Evolutionary conservation across 176 grass and related monocot genomes (phyloP), one percentile per base, ranked within the genome.

Genomic region (Carex parvula): DNA sequence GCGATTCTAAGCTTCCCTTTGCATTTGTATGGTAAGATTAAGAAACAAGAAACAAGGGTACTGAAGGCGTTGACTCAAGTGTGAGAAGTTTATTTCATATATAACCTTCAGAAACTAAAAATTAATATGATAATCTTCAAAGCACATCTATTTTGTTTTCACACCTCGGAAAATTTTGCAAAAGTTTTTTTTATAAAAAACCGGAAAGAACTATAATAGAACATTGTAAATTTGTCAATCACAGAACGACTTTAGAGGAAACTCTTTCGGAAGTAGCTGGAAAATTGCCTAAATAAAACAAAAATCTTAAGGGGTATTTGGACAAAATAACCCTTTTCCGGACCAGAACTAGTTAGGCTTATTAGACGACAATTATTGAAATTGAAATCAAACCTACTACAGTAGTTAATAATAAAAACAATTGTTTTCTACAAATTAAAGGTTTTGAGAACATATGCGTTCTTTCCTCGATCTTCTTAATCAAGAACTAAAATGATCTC

Each of bases 51-150:
- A 54, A 52, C 20, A 15, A 15, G 5, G 9, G 4, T 76, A 76
- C 42, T 30, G 8, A 74, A 76, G 4, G 22, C 5, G 12, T 77
- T 32, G 73, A 77, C 50, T 53, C 4, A 14, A 74, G 46, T 53
- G 70, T 75, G 42, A 75, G 46, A 52, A 75, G 41, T 4, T 75
- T 8, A 53, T 75, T 75, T 29, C 46, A 77, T 33, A 77, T 52
- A 52, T 77, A 56, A 56, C 48, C 73, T 17, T 77, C 6, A 77
- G 6, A 76, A 76, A 32, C 14, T 24, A 74, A 52, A 52, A 50
- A 21, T 52, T 74, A 4, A 50, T 15, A 26, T 50, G 11, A 9
- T 50, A 24, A 46, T 73, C 37, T 71, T 71, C 9, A 5, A 73
- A 73, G 10, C 42, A 73, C 44, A 24, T 22, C 20, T 62, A 20